Percentiles rank a stretch among this genome's conserved stretches.
These are phyloP conservation scores for Rosa rugosa DNA, from an alignment of 306 rosid species.

Conservation along the genomic window DNA sequence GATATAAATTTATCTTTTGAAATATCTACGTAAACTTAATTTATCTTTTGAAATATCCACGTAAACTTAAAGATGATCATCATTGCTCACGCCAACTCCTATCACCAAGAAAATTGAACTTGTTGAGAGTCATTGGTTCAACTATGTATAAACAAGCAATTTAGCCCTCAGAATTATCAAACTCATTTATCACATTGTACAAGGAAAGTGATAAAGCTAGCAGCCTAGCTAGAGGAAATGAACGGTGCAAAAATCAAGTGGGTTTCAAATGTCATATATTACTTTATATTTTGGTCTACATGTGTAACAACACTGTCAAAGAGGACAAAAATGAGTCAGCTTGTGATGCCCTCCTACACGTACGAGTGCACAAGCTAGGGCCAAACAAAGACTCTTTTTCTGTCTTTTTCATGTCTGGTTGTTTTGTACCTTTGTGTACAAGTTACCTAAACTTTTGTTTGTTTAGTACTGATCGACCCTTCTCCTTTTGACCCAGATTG, in stretches of 20 bases:
- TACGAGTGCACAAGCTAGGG: constrained; percentile 22
- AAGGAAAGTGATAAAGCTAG: not conserved
- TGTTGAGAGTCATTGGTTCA: too few species aligned
- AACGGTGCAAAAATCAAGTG: not conserved
- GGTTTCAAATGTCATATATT: not conserved
- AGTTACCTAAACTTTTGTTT: not conserved
- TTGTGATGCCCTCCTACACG: constrained; percentile 17
- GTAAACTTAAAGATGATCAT: too few species aligned
- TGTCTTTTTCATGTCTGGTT: constrained; percentile 16
- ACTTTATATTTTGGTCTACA: not conserved
- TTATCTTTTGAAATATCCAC: too few species aligned
- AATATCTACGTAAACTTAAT: too few species aligned
- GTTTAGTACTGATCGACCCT: constrained; percentile 7
- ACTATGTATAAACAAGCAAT: not conserved
- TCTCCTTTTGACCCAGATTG: constrained; percentile 37
- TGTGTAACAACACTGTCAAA: constrained; percentile 8
- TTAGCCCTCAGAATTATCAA: not conserved
- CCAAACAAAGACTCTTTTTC: not conserved
- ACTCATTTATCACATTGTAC: not conserved
- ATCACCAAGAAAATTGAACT: too few species aligned
- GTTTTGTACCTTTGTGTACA: constrained; percentile 13
- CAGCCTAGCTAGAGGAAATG: not conserved
- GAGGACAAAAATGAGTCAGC: constrained; percentile 24
- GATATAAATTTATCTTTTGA: too few species aligned
- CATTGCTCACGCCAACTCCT: too few species aligned